Conservation (phyloP, 164 flowering plant species). For the Umbellularia californica region DNA sequence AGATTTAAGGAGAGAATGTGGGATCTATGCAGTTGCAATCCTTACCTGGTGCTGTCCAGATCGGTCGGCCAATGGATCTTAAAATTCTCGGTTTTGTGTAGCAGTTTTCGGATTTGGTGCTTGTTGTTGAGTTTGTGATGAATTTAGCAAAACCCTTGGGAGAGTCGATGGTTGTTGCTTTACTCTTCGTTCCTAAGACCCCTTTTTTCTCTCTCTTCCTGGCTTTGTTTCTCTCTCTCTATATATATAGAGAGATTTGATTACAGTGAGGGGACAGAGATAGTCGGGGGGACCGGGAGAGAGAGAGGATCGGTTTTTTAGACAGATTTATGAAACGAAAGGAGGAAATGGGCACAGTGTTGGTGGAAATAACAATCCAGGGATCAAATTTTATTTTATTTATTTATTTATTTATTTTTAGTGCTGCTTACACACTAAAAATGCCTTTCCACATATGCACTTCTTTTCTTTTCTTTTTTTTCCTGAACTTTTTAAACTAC, state of each 20-base stretch:
- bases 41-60: neutral
- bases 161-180: neutral
- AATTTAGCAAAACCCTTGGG: neutral
- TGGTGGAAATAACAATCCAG: no score
- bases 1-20: neutral
- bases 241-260: neutral
- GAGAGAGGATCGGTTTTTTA: neutral
- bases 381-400: no score
- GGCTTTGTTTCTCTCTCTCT: neutral
- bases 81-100: neutral
- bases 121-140: neutral
- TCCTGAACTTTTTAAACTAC: no score
- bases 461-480: no score
- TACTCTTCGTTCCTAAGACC: neutral
- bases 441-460: no score
- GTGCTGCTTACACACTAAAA: no score
- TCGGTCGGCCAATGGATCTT: slow-evolving; percentile 6
- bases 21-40: neutral
- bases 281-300: neutral
- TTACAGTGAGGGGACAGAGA: neutral
- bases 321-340: neutral
- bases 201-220: neutral
- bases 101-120: no score
- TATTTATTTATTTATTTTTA: no score
- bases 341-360: neutral